These are phyloP conservation scores for Aspergillus saccharolyticus DNA, from an alignment of 495 filamentous ascomycete genomes.

Conservation along the genomic window DNA sequence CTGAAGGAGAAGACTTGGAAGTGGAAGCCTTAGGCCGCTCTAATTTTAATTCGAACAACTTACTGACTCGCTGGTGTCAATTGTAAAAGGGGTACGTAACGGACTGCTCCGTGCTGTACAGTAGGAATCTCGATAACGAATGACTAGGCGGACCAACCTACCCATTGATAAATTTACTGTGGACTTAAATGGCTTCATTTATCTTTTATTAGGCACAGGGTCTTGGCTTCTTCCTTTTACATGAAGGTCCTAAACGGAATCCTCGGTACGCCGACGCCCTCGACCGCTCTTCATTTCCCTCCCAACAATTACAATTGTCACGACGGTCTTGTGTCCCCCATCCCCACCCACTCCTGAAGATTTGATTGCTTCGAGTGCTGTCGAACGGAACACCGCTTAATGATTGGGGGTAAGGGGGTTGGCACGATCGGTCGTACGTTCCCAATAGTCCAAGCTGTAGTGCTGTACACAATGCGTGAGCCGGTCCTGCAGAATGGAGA, in stretches of 20 bases:
- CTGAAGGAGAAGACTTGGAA: background rate
- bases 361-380: background rate
- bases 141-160: background rate
- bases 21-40: background rate
- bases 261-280: constrained; percentile 1
- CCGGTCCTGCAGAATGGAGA: background rate
- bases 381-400: background rate
- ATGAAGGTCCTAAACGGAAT: background rate
- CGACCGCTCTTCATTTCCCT: background rate
- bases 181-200: no score
- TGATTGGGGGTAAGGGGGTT: background rate
- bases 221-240: background rate
- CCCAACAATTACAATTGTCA: constrained; percentile 1
- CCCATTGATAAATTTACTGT: no score
- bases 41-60: background rate
- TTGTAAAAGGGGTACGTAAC: background rate
- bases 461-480: background rate
- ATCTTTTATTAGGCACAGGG: background rate
- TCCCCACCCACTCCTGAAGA: background rate
- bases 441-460: background rate
- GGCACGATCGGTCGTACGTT: background rate
- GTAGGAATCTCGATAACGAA: background rate
- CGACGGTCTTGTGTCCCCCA: background rate
- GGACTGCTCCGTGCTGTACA: background rate
- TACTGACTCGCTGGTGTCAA: background rate